phyloP scores from a whole-genome alignment of 2,329 filamentous ascomycete species.

The Xenosphaeropsis pyriputrescens region DNA sequence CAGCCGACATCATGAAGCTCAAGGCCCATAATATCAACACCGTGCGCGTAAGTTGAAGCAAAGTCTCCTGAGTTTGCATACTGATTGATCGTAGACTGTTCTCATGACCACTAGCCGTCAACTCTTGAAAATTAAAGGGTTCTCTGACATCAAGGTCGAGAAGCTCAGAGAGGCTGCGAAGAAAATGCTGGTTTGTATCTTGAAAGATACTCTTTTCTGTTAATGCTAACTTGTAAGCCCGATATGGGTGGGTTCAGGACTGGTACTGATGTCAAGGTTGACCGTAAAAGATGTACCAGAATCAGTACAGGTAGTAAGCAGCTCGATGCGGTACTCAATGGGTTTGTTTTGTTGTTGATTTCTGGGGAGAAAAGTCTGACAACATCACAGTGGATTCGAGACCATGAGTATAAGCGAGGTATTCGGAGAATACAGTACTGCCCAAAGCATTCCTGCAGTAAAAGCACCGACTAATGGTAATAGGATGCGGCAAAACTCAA shows the following conservation, averaged over 20 bases:
- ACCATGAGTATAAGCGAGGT: conserved; percentile 56
- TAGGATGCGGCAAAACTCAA: conserved; percentile 53
- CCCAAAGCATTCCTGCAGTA: too few species aligned
- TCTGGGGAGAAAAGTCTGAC: background rate
- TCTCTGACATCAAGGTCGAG: conserved; percentile 56
- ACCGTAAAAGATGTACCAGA: conserved; percentile 46
- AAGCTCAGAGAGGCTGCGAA: conserved; percentile 54
- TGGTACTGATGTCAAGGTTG: conserved; percentile 45
- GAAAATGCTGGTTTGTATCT: conserved; percentile 13
- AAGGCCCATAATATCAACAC: conserved; percentile 49
- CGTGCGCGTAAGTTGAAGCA: conserved; percentile 31
- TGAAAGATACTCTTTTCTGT: conserved; percentile 5
- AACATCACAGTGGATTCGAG: conserved; percentile 40
- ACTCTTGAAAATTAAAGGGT: conserved; percentile 52
- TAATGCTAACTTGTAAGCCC: conserved; percentile 24
- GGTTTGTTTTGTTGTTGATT: conserved; percentile 22
- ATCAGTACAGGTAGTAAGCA: conserved; percentile 59
- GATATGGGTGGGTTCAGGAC: conserved; percentile 47
- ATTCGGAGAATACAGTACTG: conserved; percentile 39
- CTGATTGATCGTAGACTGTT: conserved; percentile 1
- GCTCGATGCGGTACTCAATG: conserved; percentile 48
- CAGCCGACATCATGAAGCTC: conserved; percentile 49
- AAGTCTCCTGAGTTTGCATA: background rate
- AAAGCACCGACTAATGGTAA: background rate
- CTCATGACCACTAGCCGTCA: conserved; percentile 35